A percentile compares a stretch with the other conserved stretches of the same genome.
Evolutionary conservation across 345 rosid species (phyloP).

Genomic region (Aurinia saxatilis): DNA sequence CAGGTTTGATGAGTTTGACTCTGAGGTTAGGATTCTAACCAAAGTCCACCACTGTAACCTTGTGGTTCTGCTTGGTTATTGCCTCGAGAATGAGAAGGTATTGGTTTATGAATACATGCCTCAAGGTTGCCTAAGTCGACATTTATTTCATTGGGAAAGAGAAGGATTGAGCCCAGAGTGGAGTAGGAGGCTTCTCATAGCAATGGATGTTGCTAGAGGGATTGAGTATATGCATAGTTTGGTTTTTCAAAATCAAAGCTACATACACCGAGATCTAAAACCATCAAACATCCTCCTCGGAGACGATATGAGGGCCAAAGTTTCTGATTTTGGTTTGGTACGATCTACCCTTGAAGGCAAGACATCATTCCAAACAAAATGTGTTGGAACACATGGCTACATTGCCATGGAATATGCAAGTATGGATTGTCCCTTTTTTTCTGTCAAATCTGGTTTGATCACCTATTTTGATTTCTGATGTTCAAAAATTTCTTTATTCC

Average conservation of each 20-base stretch:
- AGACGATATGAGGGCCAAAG: slow-evolving; percentile 38
- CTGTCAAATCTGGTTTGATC: too few species aligned
- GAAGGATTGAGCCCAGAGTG: slow-evolving; percentile 41
- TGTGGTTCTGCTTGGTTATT: slow-evolving; percentile 43
- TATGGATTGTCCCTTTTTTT: neutral
- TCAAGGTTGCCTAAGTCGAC: slow-evolving; percentile 40
- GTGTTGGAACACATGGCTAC: slow-evolving; percentile 36
- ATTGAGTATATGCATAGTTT: slow-evolving; percentile 48
- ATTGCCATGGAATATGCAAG: slow-evolving; percentile 39
- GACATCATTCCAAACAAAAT: slow-evolving; percentile 26
- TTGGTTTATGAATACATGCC: slow-evolving; percentile 54
- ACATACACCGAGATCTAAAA: slow-evolving; percentile 51
- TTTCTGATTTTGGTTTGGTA: slow-evolving; percentile 36
- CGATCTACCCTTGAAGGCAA: slow-evolving; percentile 30
- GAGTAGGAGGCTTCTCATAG: slow-evolving; percentile 46
- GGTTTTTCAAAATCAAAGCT: slow-evolving; percentile 47
- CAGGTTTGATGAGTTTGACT: slow-evolving; percentile 38
- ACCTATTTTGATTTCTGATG: too few species aligned
- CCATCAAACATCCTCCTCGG: slow-evolving; percentile 48
- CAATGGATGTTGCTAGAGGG: slow-evolving; percentile 49
- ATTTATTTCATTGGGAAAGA: slow-evolving; percentile 37
- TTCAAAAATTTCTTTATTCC: neutral
- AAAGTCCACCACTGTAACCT: slow-evolving; percentile 50
- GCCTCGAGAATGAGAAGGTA: slow-evolving; percentile 45
- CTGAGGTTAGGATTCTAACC: slow-evolving; percentile 47